These are phyloP conservation scores for Karstenula rhodostoma DNA, from an alignment of 2,329 filamentous ascomycete species.

Conservation along the genomic window DNA sequence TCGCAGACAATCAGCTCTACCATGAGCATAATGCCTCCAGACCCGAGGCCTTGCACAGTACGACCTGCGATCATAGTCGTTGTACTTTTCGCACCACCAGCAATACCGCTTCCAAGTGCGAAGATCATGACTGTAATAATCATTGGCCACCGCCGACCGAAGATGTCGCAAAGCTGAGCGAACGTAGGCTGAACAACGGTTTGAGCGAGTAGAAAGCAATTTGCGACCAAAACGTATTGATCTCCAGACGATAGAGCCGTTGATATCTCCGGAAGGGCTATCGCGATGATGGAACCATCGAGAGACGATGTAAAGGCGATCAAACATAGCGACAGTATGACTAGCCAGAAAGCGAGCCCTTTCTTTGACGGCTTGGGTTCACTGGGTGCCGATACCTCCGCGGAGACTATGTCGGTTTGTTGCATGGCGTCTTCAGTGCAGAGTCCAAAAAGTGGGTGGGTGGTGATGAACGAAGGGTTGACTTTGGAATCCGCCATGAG, in stretches of 20 bases:
- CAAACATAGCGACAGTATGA: slow-evolving; percentile 32
- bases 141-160: slow-evolving; percentile 55
- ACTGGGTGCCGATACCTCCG: too few species aligned
- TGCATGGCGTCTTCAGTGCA: too few species aligned
- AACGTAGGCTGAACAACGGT: slow-evolving; percentile 58
- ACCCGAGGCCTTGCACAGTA: slow-evolving; percentile 61
- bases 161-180: slow-evolving; percentile 60
- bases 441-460: too few species aligned
- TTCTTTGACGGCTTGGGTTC: too few species aligned
- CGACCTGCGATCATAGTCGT: slow-evolving; percentile 62
- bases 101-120: slow-evolving; percentile 60
- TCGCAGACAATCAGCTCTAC: slow-evolving; percentile 58
- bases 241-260: slow-evolving; percentile 32
- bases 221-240: slow-evolving; percentile 48
- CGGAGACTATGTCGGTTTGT: too few species aligned
- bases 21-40: slow-evolving; percentile 53
- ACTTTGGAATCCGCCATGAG: too few species aligned
- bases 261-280: slow-evolving; percentile 48
- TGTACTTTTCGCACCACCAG: slow-evolving; percentile 56
- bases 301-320: slow-evolving; percentile 33
- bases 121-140: slow-evolving; percentile 53
- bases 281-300: slow-evolving; percentile 46
- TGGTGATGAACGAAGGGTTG: too few species aligned
- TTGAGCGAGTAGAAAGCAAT: slow-evolving; percentile 43
- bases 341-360: not conserved